Evolutionary conservation across 495 filamentous ascomycete genomes (phyloP).

Genomic region (Thermochaetoides thermophila): DNA sequence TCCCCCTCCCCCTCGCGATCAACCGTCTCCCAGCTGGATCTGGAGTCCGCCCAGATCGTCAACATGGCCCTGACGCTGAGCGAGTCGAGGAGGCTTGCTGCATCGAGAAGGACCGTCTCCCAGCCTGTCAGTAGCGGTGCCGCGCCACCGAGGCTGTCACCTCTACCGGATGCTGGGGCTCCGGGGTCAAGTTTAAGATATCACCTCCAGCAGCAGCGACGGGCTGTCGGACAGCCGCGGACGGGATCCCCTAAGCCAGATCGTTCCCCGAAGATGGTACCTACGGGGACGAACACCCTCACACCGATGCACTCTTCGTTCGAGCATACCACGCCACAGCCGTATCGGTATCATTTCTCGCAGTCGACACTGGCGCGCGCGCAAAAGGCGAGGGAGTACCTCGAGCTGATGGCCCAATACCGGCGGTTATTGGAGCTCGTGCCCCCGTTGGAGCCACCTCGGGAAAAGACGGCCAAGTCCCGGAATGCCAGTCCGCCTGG

Average conservation of each 20-base stretch:
- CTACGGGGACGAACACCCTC: slow-evolving; percentile 17
- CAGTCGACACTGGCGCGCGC: slow-evolving; percentile 62
- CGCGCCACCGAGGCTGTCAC: slow-evolving; percentile 31
- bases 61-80: slow-evolving; percentile 79
- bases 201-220: slow-evolving; percentile 50
- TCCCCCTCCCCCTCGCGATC: slow-evolving; percentile 9
- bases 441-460: slow-evolving; percentile 47
- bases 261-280: slow-evolving; percentile 24
- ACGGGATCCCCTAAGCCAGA: slow-evolving; percentile 43
- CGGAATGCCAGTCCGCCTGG: slow-evolving; percentile 16
- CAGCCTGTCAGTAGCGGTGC: too few relatives aligned
- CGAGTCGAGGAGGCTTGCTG: slow-evolving; percentile 58
- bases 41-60: slow-evolving; percentile 74
- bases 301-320: slow-evolving; percentile 20
- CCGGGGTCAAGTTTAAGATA: slow-evolving; percentile 44
- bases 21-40: slow-evolving; percentile 32
- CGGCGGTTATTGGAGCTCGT: slow-evolving; percentile 58
- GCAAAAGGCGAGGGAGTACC: slow-evolving; percentile 60
- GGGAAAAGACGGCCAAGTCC: slow-evolving; percentile 10
- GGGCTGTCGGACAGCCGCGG: slow-evolving; percentile 38
- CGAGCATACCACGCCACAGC: slow-evolving; percentile 27
- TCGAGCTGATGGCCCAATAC: slow-evolving; percentile 72
- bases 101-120: slow-evolving; percentile 38
- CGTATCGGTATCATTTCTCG: slow-evolving; percentile 50
- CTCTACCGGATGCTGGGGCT: slow-evolving; percentile 25